These are phyloP conservation scores for Austroboletus olivaceoglutinosus DNA, from an alignment of 1,284 basidiomycete species.

Conservation along the genomic window DNA sequence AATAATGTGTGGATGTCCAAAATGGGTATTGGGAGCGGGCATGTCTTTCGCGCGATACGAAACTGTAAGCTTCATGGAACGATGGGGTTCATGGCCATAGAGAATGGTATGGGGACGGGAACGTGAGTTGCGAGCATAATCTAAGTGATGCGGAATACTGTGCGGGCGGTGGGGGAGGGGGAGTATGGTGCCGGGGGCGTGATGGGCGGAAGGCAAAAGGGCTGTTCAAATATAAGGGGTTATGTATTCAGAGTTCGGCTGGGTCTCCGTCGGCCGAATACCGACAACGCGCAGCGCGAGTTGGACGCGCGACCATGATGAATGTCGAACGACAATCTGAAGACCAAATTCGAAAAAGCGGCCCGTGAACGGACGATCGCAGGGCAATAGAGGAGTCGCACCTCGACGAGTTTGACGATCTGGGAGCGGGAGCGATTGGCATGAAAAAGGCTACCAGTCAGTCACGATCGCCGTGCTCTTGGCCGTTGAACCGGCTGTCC, in stretches of 20 bases:
- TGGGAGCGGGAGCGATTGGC: conserved; percentile 7
- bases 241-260: too few relatives aligned
- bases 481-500: conserved; percentile 27
- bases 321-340: conserved; percentile 29
- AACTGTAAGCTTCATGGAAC: too few relatives aligned
- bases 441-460: not conserved
- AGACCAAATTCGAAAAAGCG: not conserved
- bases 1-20: too few relatives aligned
- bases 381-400: not conserved
- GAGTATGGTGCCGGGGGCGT: conserved; percentile 58
- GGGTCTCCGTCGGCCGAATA: too few relatives aligned
- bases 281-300: too few relatives aligned
- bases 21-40: too few relatives aligned
- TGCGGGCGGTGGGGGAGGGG: conserved; percentile 48
- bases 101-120: conserved; percentile 58
- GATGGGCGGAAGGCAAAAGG: conserved; percentile 57
- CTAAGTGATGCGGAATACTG: conserved; percentile 65
- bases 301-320: too few relatives aligned
- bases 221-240: too few relatives aligned
- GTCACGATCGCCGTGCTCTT: conserved; percentile 19
- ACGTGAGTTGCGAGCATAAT: conserved; percentile 46
- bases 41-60: too few relatives aligned
- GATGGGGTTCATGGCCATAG: too few relatives aligned
- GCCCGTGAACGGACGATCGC: not conserved
- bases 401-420: conserved; percentile 33